A percentile compares a stretch with the other conserved stretches of the same genome.
Conservation (phyloP, 768 basidiomycete species). For the Collybia sordida region DNA sequence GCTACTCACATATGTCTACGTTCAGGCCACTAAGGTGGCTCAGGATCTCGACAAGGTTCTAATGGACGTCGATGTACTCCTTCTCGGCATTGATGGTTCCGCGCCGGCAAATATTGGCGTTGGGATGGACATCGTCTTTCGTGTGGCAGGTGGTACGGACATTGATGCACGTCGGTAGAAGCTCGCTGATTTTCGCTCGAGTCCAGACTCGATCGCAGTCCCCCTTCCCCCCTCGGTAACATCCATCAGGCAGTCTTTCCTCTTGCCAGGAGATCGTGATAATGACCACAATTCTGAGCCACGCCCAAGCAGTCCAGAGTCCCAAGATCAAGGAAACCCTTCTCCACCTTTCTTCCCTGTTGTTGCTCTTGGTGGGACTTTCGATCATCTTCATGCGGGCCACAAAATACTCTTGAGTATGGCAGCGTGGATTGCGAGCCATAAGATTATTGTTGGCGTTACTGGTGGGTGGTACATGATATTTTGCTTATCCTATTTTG, state of each 20-base stretch:
- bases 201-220: constrained; percentile 37
- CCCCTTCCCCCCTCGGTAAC: constrained; percentile 43
- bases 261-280: constrained; percentile 24
- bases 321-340: neutral
- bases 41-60: constrained; percentile 66
- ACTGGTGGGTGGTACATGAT: constrained; percentile 50
- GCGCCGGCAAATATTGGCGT: constrained; percentile 40
- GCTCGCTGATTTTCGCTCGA: neutral
- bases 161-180: neutral
- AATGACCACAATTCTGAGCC: no score
- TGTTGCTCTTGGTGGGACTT: constrained; percentile 91
- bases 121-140: constrained; percentile 47
- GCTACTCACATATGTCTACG: constrained; percentile 82
- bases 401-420: constrained; percentile 97
- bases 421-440: constrained; percentile 76
- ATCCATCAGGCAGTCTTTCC: constrained; percentile 35
- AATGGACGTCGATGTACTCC: constrained; percentile 76
- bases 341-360: constrained; percentile 50
- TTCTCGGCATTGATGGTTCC: constrained; percentile 54
- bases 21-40: constrained; percentile 77
- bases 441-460: constrained; percentile 88
- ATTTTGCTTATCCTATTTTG: constrained; percentile 4
- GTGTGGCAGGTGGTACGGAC: constrained; percentile 46
- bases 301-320: neutral
- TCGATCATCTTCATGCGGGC: constrained; percentile 96